phyloP scores from a whole-genome alignment of 106 monocot genomes.

The Dendrobium officinale region DNA sequence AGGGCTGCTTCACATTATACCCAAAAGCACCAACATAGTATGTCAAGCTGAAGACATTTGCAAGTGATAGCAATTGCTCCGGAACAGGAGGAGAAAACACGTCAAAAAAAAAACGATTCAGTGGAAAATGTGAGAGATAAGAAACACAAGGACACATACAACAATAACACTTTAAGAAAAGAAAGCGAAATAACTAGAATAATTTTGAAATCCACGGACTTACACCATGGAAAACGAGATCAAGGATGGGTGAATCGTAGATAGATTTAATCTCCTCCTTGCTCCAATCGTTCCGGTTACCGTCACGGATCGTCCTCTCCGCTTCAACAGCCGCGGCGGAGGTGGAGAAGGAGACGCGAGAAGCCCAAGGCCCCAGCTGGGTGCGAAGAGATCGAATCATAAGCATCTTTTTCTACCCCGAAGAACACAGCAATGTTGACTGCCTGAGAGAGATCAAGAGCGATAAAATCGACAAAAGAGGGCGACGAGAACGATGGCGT shows the following conservation, averaged over 20 bases:
- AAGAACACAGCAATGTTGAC: neutral
- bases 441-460: neutral
- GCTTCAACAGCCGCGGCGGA: slow-evolving; percentile 65
- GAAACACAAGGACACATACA: neutral
- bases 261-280: slow-evolving; percentile 67
- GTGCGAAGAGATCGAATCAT: neutral
- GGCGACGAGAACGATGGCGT: neutral
- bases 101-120: slow-evolving; percentile 4
- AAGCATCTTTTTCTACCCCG: neutral
- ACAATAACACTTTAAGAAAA: neutral
- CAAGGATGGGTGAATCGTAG: slow-evolving; percentile 90
- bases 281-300: slow-evolving; percentile 79
- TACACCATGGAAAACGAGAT: slow-evolving; percentile 93
- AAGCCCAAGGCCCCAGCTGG: neutral
- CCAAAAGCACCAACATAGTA: neutral
- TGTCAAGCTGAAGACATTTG: neutral
- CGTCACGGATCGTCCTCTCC: slow-evolving; percentile 82
- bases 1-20: neutral
- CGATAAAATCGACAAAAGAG: neutral
- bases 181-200: neutral
- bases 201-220: neutral
- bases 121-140: neutral
- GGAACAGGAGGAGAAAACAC: neutral
- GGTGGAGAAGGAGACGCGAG: slow-evolving; percentile 3
- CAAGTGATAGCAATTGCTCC: neutral